Evolutionary conservation across 2,329 filamentous ascomycete genomes (phyloP), one percentile per base, ranked within the genome.

Genomic region (Exophiala dermatitidis): DNA sequence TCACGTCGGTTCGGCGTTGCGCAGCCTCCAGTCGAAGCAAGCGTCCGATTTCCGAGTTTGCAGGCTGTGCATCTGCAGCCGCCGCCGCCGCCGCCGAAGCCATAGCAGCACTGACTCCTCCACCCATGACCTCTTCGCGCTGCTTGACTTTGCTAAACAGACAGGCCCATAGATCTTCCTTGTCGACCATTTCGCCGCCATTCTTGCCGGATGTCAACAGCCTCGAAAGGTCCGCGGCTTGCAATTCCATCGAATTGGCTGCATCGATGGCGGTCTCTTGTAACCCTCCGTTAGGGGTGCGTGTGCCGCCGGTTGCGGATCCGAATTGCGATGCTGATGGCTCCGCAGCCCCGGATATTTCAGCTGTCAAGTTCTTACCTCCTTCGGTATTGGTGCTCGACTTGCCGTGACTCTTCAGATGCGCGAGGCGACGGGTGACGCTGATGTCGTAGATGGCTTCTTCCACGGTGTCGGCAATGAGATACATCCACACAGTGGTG

Each of bases 401-500:
- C 19, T 19, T 19, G 12, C 36, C 28, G 52, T 66, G 73, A 44
- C 67, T 73, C 1, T 76, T 77, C 67, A 96, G 85, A 65, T 96
- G 89, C 52, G 85, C 82, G 62, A 95, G 73, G 2, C 91, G 83
- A 30, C 90, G 79, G 55, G 79, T 77, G 1, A 95, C 88, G 0
- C 88, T 93, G 33, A 96, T 79, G 54, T 90, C 82, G 70, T 97
- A 90, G 58, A 97, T 94, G 1, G 86, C 86, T 71, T 95, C 86
- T 66, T 98, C 93, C 0, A 97, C 88, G 0, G 91, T 95, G 48
- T 86, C 88, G 10, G 85, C 82, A n/a, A 96, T 81, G 2, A 97
- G 78, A 67, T 97, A 97, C 69, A 96, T 85, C 86, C 90, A 97
- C 1, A 97, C 90, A 0, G 88, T 95, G 0, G 93, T 98, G 60